A percentile compares a stretch with the other conserved stretches of the same genome.
Evolutionary conservation across 805 yeast genomes (phyloP).

Genomic region (Candida qinlingensis): DNA sequence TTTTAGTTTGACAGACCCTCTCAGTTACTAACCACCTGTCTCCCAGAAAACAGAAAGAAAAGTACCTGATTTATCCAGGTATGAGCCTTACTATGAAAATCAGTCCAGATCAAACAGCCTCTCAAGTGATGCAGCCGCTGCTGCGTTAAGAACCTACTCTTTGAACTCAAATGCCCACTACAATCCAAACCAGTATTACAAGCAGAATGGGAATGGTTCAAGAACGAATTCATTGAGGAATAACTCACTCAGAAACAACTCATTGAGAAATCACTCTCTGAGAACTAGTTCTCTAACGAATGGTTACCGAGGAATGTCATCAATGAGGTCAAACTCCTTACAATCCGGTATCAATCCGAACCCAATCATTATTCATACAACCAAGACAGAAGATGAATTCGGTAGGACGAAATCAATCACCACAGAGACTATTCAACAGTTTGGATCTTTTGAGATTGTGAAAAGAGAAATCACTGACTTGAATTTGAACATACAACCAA

Average conservation of each 20-base stretch:
- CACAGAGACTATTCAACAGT: slow-evolving; percentile 43
- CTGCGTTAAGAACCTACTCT: slow-evolving; percentile 8
- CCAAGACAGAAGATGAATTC: slow-evolving; percentile 41
- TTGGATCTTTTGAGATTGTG: slow-evolving; percentile 44
- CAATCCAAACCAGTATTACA: background rate
- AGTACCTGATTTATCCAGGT: slow-evolving; percentile 7
- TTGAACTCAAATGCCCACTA: background rate
- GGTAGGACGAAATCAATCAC: slow-evolving; percentile 55
- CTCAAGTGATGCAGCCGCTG: slow-evolving; percentile 9
- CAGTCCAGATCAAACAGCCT: slow-evolving; percentile 6
- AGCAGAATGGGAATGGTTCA: background rate
- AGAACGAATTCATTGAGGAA: slow-evolving; percentile 1
- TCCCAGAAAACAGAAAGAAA: slow-evolving; percentile 4
- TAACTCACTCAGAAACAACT: background rate
- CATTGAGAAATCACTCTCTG: background rate
- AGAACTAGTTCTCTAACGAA: slow-evolving; percentile 1
- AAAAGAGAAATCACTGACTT: slow-evolving; percentile 39
- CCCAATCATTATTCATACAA: slow-evolving; percentile 39
- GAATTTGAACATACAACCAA: background rate
- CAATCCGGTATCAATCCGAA: slow-evolving; percentile 8
- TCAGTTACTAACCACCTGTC: background rate
- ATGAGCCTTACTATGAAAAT: slow-evolving; percentile 4
- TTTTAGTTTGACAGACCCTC: background rate
- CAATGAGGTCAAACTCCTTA: slow-evolving; percentile 9
- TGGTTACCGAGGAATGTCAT: background rate